phyloP scores from a whole-genome alignment of 208 protist genomes.

The Trypanosoma rangeli region DNA sequence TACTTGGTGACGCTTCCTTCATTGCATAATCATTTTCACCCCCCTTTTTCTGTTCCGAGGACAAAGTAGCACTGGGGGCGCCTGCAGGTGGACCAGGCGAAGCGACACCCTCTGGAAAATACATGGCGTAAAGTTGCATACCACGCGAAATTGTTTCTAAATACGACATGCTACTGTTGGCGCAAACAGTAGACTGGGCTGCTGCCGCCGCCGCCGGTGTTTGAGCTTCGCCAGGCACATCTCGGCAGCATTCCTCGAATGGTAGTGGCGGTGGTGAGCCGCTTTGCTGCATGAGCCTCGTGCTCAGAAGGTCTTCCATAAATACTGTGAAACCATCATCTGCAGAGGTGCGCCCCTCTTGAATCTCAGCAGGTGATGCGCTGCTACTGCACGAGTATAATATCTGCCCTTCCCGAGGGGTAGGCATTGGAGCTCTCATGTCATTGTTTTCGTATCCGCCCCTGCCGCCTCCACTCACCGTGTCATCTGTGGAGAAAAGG shows the following conservation, averaged over 20 bases:
- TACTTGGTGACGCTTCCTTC: background rate
- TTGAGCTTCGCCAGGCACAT: background rate
- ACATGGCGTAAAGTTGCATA: constrained; percentile 15
- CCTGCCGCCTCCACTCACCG: background rate
- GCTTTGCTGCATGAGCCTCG: background rate
- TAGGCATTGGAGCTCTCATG: background rate
- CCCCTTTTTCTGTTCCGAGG: background rate
- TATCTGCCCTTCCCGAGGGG: background rate
- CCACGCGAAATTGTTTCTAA: constrained; percentile 8
- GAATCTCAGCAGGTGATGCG: background rate
- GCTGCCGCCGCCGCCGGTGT: background rate
- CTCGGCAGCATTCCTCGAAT: background rate
- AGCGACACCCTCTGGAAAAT: background rate
- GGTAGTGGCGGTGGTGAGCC: background rate
- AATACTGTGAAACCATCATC: background rate
- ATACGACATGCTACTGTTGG: background rate
- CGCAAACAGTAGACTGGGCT: background rate
- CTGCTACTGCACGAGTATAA: too few relatives aligned
- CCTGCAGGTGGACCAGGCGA: background rate
- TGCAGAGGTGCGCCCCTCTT: background rate
- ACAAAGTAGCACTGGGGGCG: background rate
- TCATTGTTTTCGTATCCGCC: background rate
- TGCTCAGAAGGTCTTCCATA: background rate
- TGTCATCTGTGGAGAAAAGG: background rate
- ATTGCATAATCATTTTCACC: background rate